phyloP scores from a whole-genome alignment of 306 rosid genomes.

The Pachyrhizus erosus region DNA sequence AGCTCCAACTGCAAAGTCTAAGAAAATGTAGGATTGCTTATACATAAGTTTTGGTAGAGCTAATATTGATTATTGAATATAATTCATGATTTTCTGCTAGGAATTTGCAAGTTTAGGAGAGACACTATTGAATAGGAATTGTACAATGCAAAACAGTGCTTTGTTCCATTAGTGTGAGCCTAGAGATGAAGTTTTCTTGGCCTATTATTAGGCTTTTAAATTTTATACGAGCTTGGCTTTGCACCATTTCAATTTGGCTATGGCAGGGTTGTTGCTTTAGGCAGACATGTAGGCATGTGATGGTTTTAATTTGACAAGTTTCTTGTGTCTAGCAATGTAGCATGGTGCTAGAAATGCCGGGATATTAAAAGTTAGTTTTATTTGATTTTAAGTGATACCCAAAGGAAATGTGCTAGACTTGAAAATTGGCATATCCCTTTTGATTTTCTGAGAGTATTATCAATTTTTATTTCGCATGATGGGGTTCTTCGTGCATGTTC shows the following conservation, averaged over 20 bases:
- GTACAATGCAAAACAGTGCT: neutral
- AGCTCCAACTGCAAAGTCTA: neutral
- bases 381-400: conserved; percentile 33
- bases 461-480: conserved; percentile 12
- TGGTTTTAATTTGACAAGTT: conserved; percentile 14
- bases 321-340: neutral
- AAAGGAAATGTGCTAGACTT: conserved; percentile 4
- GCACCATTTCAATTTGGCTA: neutral
- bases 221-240: neutral
- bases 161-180: neutral
- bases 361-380: neutral
- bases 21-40: conserved; percentile 1
- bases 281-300: neutral
- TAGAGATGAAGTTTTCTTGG: neutral
- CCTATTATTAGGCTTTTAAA: neutral
- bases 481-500: conserved; percentile 34
- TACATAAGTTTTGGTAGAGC: neutral
- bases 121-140: neutral
- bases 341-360: neutral
- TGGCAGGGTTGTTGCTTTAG: neutral
- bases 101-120: neutral
- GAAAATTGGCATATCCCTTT: conserved; percentile 12
- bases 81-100: neutral
- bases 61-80: neutral
- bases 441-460: conserved; percentile 17